Conservation (phyloP, 305 asterid species). For the Fraxinus albicans region DNA sequence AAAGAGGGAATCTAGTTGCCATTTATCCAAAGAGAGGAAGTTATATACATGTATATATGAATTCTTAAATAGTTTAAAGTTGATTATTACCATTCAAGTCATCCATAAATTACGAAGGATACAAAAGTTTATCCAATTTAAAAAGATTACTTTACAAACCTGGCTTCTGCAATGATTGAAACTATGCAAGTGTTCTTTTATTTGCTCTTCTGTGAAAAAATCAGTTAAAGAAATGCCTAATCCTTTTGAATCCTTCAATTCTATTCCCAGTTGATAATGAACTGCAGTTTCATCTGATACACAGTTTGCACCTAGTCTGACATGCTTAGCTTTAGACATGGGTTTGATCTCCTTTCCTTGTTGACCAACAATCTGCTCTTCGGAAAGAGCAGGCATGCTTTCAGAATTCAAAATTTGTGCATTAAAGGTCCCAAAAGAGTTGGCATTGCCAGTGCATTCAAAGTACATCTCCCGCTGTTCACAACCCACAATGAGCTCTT, state of each 20-base stretch:
- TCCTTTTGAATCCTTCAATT: conserved; percentile 34
- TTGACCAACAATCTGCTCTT: conserved; percentile 27
- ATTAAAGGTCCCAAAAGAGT: conserved; percentile 11
- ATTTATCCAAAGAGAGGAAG: background rate
- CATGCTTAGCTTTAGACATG: conserved; percentile 19
- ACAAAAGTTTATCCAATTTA: background rate
- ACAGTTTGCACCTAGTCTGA: conserved; percentile 24
- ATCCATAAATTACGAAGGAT: background rate
- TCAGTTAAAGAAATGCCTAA: conserved; percentile 56
- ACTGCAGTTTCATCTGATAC: conserved; percentile 21
- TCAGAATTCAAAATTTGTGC: conserved; percentile 30
- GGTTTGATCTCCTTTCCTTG: conserved; percentile 30
- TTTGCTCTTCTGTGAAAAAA: conserved; percentile 56
- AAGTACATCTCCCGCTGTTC: conserved; percentile 27
- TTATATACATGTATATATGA: background rate
- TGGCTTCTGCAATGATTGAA: conserved; percentile 36
- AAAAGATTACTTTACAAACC: conserved; percentile 39
- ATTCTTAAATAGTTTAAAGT: background rate
- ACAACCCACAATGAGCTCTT: conserved; percentile 28
- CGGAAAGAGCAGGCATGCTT: conserved; percentile 22
- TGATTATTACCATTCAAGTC: background rate
- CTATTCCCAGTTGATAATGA: conserved; percentile 25
- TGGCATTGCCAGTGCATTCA: conserved; percentile 23
- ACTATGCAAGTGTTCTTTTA: conserved; percentile 55
- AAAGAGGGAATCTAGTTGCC: background rate